phyloP scores from a whole-genome alignment of 441 rosid species.

The Pelargonium fulgidum region DNA sequence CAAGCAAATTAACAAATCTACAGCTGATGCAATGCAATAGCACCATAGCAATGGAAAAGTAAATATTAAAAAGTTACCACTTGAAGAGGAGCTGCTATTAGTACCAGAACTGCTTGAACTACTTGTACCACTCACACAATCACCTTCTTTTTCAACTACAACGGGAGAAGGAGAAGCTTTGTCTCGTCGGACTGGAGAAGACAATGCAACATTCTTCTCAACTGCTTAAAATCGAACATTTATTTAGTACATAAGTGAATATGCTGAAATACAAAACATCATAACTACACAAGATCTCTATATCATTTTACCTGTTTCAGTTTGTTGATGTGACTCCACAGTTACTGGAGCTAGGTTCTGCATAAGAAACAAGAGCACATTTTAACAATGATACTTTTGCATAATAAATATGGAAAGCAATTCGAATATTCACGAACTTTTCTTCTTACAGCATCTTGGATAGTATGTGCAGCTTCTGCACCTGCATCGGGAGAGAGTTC shows the following conservation, averaged over 20 bases:
- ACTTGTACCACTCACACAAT: slow-evolving; percentile 71
- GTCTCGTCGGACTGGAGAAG: neutral
- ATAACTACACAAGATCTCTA: neutral
- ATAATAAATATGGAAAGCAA: neutral
- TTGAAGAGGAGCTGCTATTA: slow-evolving; percentile 84
- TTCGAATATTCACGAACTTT: neutral
- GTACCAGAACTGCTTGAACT: slow-evolving; percentile 96
- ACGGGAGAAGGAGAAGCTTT: slow-evolving; percentile 34
- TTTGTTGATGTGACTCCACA: slow-evolving; percentile 46
- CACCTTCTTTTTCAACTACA: slow-evolving; percentile 53
- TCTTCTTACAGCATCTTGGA: slow-evolving; percentile 45
- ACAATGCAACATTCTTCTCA: slow-evolving; percentile 41
- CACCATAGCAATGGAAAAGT: neutral
- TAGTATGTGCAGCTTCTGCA: slow-evolving; percentile 52
- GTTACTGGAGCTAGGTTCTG: slow-evolving; percentile 43
- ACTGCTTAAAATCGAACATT: slow-evolving; percentile 30
- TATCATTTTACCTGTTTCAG: slow-evolving; percentile 43
- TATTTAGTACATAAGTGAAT: slow-evolving; percentile 10
- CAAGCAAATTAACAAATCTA: neutral
- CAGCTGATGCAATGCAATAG: neutral
- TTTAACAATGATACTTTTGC: neutral
- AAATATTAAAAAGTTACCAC: slow-evolving; percentile 39
- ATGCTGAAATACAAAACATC: slow-evolving; percentile 14
- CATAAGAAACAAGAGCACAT: slow-evolving; percentile 11
- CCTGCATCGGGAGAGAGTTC: slow-evolving; percentile 79